Base-by-base conservation (phyloP, 768 basidiomycete species). In the Termitomyces sp. region DNA sequence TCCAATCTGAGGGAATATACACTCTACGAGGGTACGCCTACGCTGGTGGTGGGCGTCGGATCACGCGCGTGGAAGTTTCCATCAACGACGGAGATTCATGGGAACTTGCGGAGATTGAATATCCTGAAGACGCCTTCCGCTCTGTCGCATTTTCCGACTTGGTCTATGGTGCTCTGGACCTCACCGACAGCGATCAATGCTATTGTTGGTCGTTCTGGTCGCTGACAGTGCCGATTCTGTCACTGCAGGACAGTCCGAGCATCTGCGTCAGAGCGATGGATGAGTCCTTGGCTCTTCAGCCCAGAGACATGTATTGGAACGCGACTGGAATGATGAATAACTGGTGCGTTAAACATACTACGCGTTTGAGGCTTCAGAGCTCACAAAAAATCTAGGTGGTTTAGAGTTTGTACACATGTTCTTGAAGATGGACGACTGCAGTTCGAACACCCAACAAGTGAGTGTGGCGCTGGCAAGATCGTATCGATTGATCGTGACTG, bases 141-240 rank as follows among this genome's bases (percentile, higher is more conserved):
- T 73, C 68, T 2, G 50, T 75, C 13, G 67, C 72, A 11, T 68
- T 75, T 66, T 40, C 66, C 44, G 77, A 79, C 60, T 58, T 70
- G 2, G 68, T 84, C 7, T 86, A 82, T 63, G 85, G 86, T 7
- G 71, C 65, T 18, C 67, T 86, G 45, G 83, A 85, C 63, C 61
- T 82, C 55, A 78, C 77, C 0, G 77, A 78, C 16, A 71, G 74
- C 6, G 84, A 86, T 52, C 78, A 76, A 22, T 82, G 79, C 63
- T 84, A 82, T 66, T 87, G 84, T 66, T 88, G 87, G 86, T 83
- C 79, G 60, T 84, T 86, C 70, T 88, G 85, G 84, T 69, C 71
- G 0, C 74, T 79, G 59, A 69, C 74, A 1, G 70, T 83, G 11
- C 62, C 73, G 1, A 53, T 80, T 13, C 50, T 59, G n/a, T 58